Percentiles rank a stretch among this genome's conserved stretches.
Evolutionary conservation across 1,284 basidiomycete species (phyloP).

Genomic region (Ganoderma multipileum): DNA sequence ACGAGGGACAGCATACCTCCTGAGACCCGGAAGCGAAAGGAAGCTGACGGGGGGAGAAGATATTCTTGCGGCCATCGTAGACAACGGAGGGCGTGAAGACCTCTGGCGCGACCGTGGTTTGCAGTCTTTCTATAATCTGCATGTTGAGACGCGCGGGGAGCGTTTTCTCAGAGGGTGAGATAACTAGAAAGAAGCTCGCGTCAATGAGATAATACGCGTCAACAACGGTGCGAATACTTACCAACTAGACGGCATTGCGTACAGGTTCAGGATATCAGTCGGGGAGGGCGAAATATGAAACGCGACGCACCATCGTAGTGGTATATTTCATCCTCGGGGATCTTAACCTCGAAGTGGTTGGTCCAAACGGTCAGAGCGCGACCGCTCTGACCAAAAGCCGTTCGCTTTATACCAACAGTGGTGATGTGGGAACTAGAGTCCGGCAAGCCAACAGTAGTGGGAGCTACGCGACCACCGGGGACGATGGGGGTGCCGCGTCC

Average conservation of each 20-base stretch:
- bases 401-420: constrained; percentile 68
- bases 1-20: constrained; percentile 46
- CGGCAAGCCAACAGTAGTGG: constrained; percentile 28
- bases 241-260: constrained; percentile 52
- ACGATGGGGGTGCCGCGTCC: constrained; percentile 34
- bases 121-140: constrained; percentile 67
- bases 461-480: not conserved
- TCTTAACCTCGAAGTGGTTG: constrained; percentile 68
- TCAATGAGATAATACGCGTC: not conserved
- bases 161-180: constrained; percentile 67
- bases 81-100: constrained; percentile 71
- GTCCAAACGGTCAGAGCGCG: constrained; percentile 57
- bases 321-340: constrained; percentile 67
- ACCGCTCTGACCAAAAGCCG: constrained; percentile 66
- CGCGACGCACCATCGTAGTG: constrained; percentile 74
- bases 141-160: constrained; percentile 71
- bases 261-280: constrained; percentile 8
- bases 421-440: constrained; percentile 50
- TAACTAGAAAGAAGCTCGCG: constrained; percentile 47
- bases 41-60: constrained; percentile 65
- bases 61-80: constrained; percentile 81
- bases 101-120: constrained; percentile 58
- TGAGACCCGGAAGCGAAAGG: constrained; percentile 56
- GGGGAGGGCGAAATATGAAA: not conserved
- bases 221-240: constrained; percentile 43